These are phyloP conservation scores for Ceriops decandra DNA, from an alignment of 345 rosid genomes.

Conservation along the genomic window DNA sequence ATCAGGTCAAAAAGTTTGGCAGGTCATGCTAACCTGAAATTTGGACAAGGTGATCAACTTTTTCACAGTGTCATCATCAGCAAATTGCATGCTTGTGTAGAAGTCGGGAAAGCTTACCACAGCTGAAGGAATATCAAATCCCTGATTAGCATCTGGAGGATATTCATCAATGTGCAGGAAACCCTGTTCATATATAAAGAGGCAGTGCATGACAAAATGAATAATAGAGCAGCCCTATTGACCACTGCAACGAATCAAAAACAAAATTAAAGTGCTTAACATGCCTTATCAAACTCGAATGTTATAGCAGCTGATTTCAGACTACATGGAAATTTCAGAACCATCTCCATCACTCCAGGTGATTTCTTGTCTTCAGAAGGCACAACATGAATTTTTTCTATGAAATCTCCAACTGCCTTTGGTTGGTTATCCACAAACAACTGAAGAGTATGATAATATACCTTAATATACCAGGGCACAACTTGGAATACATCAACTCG, in stretches of 20 bases:
- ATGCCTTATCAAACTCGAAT: slow-evolving; percentile 91
- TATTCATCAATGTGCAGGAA: slow-evolving; percentile 92
- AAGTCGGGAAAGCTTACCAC: slow-evolving; percentile 65
- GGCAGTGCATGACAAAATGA: slow-evolving; percentile 26
- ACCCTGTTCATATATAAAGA: slow-evolving; percentile 45
- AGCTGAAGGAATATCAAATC: slow-evolving; percentile 97
- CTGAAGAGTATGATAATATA: slow-evolving; percentile 70
- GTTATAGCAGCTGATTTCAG: slow-evolving; percentile 71
- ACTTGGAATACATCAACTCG: slow-evolving; percentile 77
- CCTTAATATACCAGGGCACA: slow-evolving; percentile 95
- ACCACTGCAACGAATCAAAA: background rate
- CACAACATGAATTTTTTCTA: slow-evolving; percentile 62
- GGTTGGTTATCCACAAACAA: slow-evolving; percentile 69
- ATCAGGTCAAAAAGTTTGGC: background rate
- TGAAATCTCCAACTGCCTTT: slow-evolving; percentile 42
- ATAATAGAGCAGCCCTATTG: background rate
- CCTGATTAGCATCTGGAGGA: slow-evolving; percentile 98
- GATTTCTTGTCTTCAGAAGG: slow-evolving; percentile 91
- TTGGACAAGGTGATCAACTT: slow-evolving; percentile 51
- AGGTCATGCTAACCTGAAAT: slow-evolving; percentile 51
- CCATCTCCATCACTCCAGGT: slow-evolving; percentile 88
- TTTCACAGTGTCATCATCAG: slow-evolving; percentile 27
- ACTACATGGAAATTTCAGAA: slow-evolving; percentile 70
- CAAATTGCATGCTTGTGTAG: slow-evolving; percentile 45
- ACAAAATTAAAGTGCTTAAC: slow-evolving; percentile 13